phyloP scores from a whole-genome alignment of 2,329 filamentous ascomycete species.

The Fusarium cicatricum region DNA sequence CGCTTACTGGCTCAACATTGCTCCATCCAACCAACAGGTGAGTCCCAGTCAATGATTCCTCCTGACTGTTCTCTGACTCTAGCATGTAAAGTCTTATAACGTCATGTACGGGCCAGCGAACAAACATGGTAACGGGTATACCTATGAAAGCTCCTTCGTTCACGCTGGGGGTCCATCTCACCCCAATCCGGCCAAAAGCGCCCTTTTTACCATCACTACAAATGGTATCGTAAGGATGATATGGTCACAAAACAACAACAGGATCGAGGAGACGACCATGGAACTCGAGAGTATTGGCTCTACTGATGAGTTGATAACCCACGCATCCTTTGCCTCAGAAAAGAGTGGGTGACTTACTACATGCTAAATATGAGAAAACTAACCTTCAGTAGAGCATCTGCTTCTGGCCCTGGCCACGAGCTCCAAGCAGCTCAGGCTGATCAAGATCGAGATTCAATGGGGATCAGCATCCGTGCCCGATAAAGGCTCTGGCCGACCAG shows the following conservation, averaged over 20 bases:
- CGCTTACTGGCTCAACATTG: slow-evolving; percentile 81
- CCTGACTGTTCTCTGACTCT: not conserved
- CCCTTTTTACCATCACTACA: slow-evolving; percentile 78
- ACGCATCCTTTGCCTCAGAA: slow-evolving; percentile 78
- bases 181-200: slow-evolving; percentile 73
- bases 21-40: slow-evolving; percentile 55
- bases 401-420: slow-evolving; percentile 73
- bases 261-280: slow-evolving; percentile 75
- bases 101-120: slow-evolving; percentile 67
- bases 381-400: slow-evolving; percentile 57
- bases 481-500: slow-evolving; percentile 58
- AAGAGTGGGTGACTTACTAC: slow-evolving; percentile 62
- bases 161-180: slow-evolving; percentile 77
- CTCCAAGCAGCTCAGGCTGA: slow-evolving; percentile 76
- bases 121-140: slow-evolving; percentile 70
- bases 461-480: slow-evolving; percentile 60
- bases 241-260: slow-evolving; percentile 77
- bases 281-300: slow-evolving; percentile 78
- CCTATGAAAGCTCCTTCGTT: slow-evolving; percentile 72
- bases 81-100: slow-evolving; percentile 48
- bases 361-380: slow-evolving; percentile 3
- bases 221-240: slow-evolving; percentile 78
- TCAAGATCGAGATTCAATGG: slow-evolving; percentile 80
- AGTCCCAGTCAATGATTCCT: not conserved
- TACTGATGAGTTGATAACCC: slow-evolving; percentile 79